Conservation (phyloP, 2,329 filamentous ascomycete species). For the Verticillium nubilum region DNA sequence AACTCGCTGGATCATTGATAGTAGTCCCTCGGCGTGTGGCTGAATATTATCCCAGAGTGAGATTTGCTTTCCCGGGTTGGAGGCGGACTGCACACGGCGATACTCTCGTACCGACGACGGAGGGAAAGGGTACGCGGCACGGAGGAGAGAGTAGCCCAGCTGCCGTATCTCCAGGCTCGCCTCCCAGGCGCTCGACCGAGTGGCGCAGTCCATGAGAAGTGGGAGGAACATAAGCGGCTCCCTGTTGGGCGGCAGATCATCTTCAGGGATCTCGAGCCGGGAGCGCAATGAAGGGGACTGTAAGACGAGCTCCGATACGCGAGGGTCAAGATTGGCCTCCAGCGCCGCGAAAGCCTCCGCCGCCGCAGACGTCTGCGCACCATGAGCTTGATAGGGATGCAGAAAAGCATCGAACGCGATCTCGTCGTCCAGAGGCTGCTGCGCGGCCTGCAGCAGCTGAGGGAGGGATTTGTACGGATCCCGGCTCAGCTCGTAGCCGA, state of each 20-base stretch:
- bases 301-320: slow-evolving; percentile 31
- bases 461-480: slow-evolving; percentile 17
- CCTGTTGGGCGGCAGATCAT: slow-evolving; percentile 13
- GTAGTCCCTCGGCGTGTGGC: slow-evolving; percentile 13
- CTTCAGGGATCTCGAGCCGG: neutral
- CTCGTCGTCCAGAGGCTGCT: slow-evolving; percentile 6
- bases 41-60: slow-evolving; percentile 1
- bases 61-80: slow-evolving; percentile 9
- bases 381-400: slow-evolving; percentile 19
- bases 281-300: slow-evolving; percentile 13
- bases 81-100: slow-evolving; percentile 21
- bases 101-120: slow-evolving; percentile 26
- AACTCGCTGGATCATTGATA: slow-evolving; percentile 10
- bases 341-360: neutral
- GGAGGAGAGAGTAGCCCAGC: slow-evolving; percentile 48
- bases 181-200: slow-evolving; percentile 52
- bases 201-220: slow-evolving; percentile 52
- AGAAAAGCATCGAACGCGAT: slow-evolving; percentile 22
- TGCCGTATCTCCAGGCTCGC: slow-evolving; percentile 43
- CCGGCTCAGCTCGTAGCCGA: slow-evolving; percentile 30
- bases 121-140: slow-evolving; percentile 11
- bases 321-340: slow-evolving; percentile 25
- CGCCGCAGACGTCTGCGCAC: neutral
- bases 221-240: slow-evolving; percentile 56
- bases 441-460: slow-evolving; percentile 11